Conservation (phyloP, 441 rosid species). For the Corymbia calophylla region DNA sequence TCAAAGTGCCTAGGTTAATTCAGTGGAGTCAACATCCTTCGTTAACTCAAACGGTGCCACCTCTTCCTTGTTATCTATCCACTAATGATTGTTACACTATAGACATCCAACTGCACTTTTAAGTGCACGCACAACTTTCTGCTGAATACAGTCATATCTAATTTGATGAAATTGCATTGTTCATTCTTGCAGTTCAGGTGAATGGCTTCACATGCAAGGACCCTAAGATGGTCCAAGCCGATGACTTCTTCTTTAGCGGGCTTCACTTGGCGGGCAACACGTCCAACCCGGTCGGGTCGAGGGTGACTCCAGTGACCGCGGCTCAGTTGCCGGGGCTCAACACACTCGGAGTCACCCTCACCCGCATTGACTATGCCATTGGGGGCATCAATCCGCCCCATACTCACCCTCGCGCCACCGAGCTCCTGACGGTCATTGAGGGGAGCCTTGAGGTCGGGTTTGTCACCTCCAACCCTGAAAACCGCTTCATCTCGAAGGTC, state of each 20-base stretch:
- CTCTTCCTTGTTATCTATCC: background rate
- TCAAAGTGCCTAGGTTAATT: background rate
- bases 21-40: background rate
- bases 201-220: background rate
- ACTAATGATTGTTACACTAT: background rate
- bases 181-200: background rate
- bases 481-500: background rate
- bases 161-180: background rate
- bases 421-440: background rate
- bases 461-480: background rate
- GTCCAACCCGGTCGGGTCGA: background rate
- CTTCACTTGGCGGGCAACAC: background rate
- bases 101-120: background rate
- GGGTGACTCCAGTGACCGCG: background rate
- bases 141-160: background rate
- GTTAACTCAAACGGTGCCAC: background rate
- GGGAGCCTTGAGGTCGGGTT: background rate
- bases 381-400: background rate
- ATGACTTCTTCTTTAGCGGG: background rate
- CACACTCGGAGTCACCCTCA: background rate
- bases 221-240: background rate
- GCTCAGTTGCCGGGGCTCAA: background rate
- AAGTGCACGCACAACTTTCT: background rate
- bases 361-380: accelerated
- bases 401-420: background rate